Evolutionary conservation across 2,329 filamentous ascomycete species (phyloP), one percentile per base, ranked within the genome.

Genomic region (Alternaria consortialis): DNA sequence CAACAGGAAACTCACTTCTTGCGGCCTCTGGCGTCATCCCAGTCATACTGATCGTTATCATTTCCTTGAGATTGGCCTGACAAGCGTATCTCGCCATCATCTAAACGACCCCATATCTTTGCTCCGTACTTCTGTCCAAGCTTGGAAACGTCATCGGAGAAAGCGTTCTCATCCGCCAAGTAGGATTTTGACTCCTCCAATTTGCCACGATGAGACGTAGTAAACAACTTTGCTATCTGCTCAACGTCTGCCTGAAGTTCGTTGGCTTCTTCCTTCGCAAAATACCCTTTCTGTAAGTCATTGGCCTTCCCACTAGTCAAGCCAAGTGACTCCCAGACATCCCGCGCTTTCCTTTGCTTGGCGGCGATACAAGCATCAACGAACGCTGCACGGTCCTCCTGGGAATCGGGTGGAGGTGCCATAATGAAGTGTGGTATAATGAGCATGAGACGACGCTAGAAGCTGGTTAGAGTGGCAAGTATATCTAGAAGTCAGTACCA

Each of bases 241-340:
- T 62, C 62, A 27, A 67, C 56, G 25, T 27, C 47, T 36, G 17
- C 42, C 12, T 63, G 57, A 15, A 67, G 27, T 5, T 60, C 42
- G 15, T 63, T 63, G 23, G 57, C 59, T 27, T 56, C 62, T 2
- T 61, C 39, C 32, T 51, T 53, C 11, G 15, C 12, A 3, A 66
- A 66, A 17, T 57, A 31, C 5, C 55, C 59, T 3, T 57, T 61
- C 8, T 58, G 62, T 23, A 7, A 7, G 32, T 54, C 13, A n/a
- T 54, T 48, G 7, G 6, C 12, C 1, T 27, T 59, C 13, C 43
- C 25, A 32, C 62, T 60, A 13, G 20, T 58, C 8, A 67, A 53
- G 2, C 55, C 62, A 13, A 67, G 55, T 6, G 52, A 36, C 40
- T 67, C 57, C 37, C 55, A 61, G 4, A 56, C 53, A 32, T 62